A percentile compares a stretch with the other conserved stretches of the same genome.
phyloP scores from a whole-genome alignment of 345 rosid species.

The Psidium guajava region DNA sequence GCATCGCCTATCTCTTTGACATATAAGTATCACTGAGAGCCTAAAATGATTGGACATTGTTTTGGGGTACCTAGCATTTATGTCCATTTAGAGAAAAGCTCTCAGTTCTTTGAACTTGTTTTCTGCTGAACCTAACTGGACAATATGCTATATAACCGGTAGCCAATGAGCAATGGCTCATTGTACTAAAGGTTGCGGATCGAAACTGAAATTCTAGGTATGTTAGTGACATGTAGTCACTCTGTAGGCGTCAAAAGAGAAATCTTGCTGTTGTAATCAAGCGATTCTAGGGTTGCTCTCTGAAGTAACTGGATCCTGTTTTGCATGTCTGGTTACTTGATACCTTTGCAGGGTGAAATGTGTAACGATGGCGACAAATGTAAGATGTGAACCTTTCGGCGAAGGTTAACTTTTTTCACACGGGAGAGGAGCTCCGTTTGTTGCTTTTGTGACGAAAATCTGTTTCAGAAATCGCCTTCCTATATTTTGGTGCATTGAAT shows the following conservation, averaged over 20 bases:
- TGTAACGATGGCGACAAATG: constrained; percentile 40
- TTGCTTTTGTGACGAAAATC: neutral
- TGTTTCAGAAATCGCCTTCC: neutral
- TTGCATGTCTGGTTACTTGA: neutral
- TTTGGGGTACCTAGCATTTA: neutral
- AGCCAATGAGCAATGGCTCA: neutral
- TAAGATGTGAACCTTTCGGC: constrained; percentile 23
- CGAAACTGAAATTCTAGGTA: neutral
- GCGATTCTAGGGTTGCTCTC: neutral
- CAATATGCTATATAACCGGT: neutral
- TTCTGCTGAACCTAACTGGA: neutral
- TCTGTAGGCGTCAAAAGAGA: neutral
- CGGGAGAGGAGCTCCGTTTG: neutral
- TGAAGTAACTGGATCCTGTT: neutral
- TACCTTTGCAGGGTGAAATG: constrained; percentile 34
- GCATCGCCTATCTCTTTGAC: neutral
- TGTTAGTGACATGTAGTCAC: neutral
- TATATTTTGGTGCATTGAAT: neutral
- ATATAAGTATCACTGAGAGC: neutral
- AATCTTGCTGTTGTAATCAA: neutral
- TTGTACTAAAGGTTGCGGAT: neutral
- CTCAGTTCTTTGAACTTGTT: neutral
- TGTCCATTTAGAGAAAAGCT: neutral
- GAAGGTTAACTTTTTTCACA: neutral
- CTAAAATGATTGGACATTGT: neutral